Percentiles rank a stretch among this genome's conserved stretches.
phyloP scores from a whole-genome alignment of 495 filamentous ascomycete genomes.

The Wilcoxina mikolae region DNA sequence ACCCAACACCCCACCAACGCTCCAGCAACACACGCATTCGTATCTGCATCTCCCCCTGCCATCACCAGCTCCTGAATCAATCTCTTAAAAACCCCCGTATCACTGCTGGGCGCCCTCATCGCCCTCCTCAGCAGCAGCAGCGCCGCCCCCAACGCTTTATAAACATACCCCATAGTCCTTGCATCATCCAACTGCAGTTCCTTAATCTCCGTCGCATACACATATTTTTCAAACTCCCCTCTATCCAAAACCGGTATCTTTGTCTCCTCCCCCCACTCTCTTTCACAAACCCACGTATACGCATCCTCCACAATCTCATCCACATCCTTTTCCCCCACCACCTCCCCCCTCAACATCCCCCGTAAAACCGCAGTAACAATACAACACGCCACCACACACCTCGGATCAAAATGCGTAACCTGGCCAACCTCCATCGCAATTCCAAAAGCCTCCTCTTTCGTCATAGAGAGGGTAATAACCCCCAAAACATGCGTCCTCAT shows the following conservation, averaged over 20 bases:
- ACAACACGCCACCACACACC: slow-evolving; percentile 35
- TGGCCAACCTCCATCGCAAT: slow-evolving; percentile 22
- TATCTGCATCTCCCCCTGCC: slow-evolving; percentile 38
- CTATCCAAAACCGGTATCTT: slow-evolving; percentile 23
- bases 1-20: slow-evolving; percentile 34
- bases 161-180: slow-evolving; percentile 36
- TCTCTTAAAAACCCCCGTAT: slow-evolving; percentile 29
- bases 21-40: slow-evolving; percentile 37
- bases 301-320: slow-evolving; percentile 27
- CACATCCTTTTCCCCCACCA: slow-evolving; percentile 28
- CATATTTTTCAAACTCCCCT: slow-evolving; percentile 30
- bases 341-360: slow-evolving; percentile 33
- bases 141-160: slow-evolving; percentile 35
- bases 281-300: slow-evolving; percentile 21
- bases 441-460: slow-evolving; percentile 29
- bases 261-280: background rate
- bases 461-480: slow-evolving; percentile 28
- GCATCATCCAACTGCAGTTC: slow-evolving; percentile 31
- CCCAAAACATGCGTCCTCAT: slow-evolving; percentile 38
- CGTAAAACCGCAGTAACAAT: slow-evolving; percentile 33
- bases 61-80: slow-evolving; percentile 35
- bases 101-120: slow-evolving; percentile 19
- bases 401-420: slow-evolving; percentile 35
- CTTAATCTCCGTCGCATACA: slow-evolving; percentile 23
- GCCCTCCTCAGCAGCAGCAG: slow-evolving; percentile 31